A percentile compares a stretch with the other conserved stretches of the same genome.
Conservation (phyloP, 768 basidiomycete genomes). For the Trametes cubensis region DNA sequence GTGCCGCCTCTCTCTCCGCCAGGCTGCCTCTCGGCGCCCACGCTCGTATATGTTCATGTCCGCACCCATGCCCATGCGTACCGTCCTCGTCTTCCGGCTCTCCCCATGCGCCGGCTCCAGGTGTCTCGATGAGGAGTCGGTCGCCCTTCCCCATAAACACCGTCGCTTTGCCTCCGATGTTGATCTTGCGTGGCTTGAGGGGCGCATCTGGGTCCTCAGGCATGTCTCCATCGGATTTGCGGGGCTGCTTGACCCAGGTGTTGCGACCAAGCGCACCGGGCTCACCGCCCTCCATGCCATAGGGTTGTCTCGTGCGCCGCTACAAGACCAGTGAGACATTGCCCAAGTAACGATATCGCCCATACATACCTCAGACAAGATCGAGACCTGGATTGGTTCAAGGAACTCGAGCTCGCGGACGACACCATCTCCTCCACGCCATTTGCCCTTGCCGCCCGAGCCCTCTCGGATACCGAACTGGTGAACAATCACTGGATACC, state of each 20-base stretch:
- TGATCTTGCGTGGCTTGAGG: slow-evolving; percentile 60
- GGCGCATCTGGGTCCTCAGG: slow-evolving; percentile 35
- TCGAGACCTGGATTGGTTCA: slow-evolving; percentile 83
- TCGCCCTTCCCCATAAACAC: slow-evolving; percentile 90
- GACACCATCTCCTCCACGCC: slow-evolving; percentile 83
- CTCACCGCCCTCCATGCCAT: slow-evolving; percentile 81
- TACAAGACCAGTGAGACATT: slow-evolving; percentile 33
- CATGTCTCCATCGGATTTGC: slow-evolving; percentile 69
- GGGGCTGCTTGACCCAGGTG: slow-evolving; percentile 80
- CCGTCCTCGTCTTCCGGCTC: slow-evolving; percentile 28
- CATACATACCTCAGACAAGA: slow-evolving; percentile 75
- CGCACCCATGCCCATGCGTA: slow-evolving; percentile 26
- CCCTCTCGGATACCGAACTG: slow-evolving; percentile 75
- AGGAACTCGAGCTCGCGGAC: slow-evolving; percentile 82
- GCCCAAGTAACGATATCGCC: background rate
- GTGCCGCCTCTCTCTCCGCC: slow-evolving; percentile 46
- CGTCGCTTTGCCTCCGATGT: slow-evolving; percentile 88
- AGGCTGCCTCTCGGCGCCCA: slow-evolving; percentile 79
- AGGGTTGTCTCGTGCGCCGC: slow-evolving; percentile 85
- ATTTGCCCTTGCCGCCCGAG: slow-evolving; percentile 72
- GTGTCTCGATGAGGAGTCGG: slow-evolving; percentile 78
- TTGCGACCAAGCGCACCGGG: slow-evolving; percentile 75
- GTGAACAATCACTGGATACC: slow-evolving; percentile 90
- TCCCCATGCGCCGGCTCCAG: slow-evolving; percentile 92
- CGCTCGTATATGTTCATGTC: slow-evolving; percentile 39